These are phyloP conservation scores for Fusarium sp. DNA, from an alignment of 2,329 filamentous ascomycete genomes.

Conservation along the genomic window DNA sequence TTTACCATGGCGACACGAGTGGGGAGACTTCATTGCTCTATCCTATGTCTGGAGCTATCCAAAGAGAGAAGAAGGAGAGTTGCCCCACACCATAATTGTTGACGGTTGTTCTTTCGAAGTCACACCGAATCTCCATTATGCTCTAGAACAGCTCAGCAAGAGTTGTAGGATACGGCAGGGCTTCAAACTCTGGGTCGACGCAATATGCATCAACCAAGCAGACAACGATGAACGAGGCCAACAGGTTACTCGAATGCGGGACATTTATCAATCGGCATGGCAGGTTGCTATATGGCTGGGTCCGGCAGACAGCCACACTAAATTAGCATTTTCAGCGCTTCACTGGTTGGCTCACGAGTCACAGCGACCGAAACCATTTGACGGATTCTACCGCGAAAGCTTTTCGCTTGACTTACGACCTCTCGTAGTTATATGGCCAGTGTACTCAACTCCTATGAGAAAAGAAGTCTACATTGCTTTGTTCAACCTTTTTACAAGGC, in stretches of 20 bases:
- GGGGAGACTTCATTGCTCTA: conserved; percentile 12
- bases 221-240: neutral
- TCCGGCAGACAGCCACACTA: neutral
- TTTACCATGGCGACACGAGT: conserved; percentile 1
- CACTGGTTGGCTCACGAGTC: conserved; percentile 5
- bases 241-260: conserved; percentile 2
- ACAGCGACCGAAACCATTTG: neutral
- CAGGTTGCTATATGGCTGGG: conserved; percentile 4
- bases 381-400: neutral
- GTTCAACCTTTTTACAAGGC: neutral
- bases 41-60: conserved; percentile 7
- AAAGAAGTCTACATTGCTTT: neutral
- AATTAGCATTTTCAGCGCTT: neutral
- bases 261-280: conserved; percentile 17
- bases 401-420: neutral
- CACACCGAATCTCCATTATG: neutral
- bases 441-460: neutral
- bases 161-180: neutral
- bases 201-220: conserved; percentile 4
- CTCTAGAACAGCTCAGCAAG: neutral
- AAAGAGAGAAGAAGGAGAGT: too few relatives aligned
- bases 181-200: conserved; percentile 11
- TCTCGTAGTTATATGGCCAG: neutral
- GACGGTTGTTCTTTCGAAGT: neutral
- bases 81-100: neutral